Base-by-base conservation (phyloP, 1,284 basidiomycete genomes). In the Rhodotorula sp. region DNA sequence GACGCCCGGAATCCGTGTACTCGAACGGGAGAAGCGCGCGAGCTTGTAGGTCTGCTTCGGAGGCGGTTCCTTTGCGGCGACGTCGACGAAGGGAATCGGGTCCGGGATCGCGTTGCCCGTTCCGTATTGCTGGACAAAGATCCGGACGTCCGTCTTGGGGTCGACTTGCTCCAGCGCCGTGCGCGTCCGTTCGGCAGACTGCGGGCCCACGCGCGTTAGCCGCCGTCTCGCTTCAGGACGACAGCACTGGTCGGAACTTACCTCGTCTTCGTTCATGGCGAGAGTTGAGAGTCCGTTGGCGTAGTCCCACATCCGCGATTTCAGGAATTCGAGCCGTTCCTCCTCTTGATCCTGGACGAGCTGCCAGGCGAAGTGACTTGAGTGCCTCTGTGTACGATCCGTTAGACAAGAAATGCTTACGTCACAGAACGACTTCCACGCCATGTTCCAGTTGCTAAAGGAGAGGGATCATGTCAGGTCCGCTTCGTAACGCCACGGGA, bases 261-360 rank as follows among this genome's bases (percentile, higher is more conserved):
- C 62, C 54, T 97, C 93, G 80, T 99, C 97, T 79, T 99, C 95
- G 28, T 89, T 85, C 19, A 99, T 95, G 79, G 97, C 99, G 38
- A 97, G 91, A 12, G 92, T 92, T 7, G 94, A 97, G 28, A 98
- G 89, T 1, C 90, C 89, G 81, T 99, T 99, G 3, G 95, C 94
- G 80, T 93, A 97, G 47, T 89, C 88, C 95, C 95, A 99, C 80
- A 97, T 85, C 76, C 93, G 92, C 80, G 95, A 91, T 83, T 97
- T 97, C 83, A 91, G 89, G 79, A 97, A 92, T 73, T 94, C 92
- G 79, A 97, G 83, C 21, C 97, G 86, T 72, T 95, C 90, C 79
- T 98, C 95, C 80, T 99, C 95, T 60, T 97, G 81, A 82, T 99
- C 95, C 82, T 99, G 97, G 76, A 91, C 94, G 67, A 87, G 88